phyloP scores from a whole-genome alignment of 352 stramenopile species.

The Saprolegnia parasitica region DNA sequence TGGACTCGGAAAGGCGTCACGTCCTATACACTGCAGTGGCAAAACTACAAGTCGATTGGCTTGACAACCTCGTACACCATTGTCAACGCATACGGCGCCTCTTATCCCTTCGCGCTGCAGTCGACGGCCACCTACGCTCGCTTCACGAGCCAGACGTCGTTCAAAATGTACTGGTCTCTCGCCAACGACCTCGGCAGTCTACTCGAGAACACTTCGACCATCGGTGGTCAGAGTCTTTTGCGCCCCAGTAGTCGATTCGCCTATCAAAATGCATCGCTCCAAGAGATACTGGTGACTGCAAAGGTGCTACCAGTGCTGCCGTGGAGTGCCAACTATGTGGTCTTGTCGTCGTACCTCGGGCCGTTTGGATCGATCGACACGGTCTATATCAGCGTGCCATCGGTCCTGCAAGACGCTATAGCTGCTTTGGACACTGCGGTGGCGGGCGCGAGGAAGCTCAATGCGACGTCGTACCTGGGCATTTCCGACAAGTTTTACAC shows the following conservation, averaged over 20 bases:
- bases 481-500: too few species aligned
- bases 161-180: constrained; percentile 22
- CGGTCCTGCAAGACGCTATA: neutral
- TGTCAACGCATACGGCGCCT: constrained; percentile 6
- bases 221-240: constrained; percentile 2
- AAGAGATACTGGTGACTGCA: neutral
- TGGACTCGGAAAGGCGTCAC: neutral
- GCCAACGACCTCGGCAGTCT: constrained; percentile 1
- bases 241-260: neutral
- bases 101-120: neutral
- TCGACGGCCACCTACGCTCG: neutral
- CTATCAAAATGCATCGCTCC: neutral
- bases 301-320: neutral
- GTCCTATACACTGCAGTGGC: neutral
- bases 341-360: neutral
- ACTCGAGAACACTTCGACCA: neutral
- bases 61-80: constrained; percentile 3
- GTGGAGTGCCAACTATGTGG: neutral
- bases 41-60: constrained; percentile 15
- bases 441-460: too few species aligned
- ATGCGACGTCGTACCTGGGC: too few species aligned
- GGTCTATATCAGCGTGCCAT: neutral
- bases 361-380: constrained; percentile 25
- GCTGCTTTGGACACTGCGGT: too few species aligned
- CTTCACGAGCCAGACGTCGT: neutral